phyloP scores from a whole-genome alignment of 2,329 filamentous ascomycete genomes.

The Ophiognomonia clavigignenti-juglandacearum region DNA sequence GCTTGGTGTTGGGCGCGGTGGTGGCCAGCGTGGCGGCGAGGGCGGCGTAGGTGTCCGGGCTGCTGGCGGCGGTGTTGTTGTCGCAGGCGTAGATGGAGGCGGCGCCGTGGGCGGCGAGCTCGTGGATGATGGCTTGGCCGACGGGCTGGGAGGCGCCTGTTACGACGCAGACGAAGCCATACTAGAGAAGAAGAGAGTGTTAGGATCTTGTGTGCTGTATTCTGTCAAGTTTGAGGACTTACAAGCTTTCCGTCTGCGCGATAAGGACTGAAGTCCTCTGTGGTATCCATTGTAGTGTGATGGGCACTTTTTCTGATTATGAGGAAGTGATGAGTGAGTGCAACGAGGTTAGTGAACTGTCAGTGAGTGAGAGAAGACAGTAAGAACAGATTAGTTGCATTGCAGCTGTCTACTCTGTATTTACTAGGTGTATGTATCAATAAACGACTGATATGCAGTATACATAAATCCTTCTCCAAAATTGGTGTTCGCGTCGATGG shows the following conservation, averaged over 20 bases:
- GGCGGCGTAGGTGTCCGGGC: conserved; percentile 32
- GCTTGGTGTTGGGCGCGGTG: conserved; percentile 49
- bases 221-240: conserved; percentile 19
- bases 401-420: no score
- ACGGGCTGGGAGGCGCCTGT: conserved; percentile 58
- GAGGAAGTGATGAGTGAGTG: not conserved
- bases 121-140: conserved; percentile 53
- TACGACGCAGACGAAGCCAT: conserved; percentile 62
- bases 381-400: no score
- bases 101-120: conserved; percentile 61
- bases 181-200: conserved; percentile 30
- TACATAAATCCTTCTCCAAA: no score
- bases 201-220: not conserved
- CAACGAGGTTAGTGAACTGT: no score
- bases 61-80: conserved; percentile 32
- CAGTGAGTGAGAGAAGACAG: not conserved
- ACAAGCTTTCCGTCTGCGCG: conserved; percentile 53
- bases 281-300: conserved; percentile 22
- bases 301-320: not conserved
- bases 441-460: no score
- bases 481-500: not conserved
- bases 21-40: conserved; percentile 38
- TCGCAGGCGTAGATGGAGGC: conserved; percentile 60
- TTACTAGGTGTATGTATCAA: no score
- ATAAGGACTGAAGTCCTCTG: conserved; percentile 52